Conservation (phyloP, 140 eudicot species). For the Flaveria floridana region DNA sequence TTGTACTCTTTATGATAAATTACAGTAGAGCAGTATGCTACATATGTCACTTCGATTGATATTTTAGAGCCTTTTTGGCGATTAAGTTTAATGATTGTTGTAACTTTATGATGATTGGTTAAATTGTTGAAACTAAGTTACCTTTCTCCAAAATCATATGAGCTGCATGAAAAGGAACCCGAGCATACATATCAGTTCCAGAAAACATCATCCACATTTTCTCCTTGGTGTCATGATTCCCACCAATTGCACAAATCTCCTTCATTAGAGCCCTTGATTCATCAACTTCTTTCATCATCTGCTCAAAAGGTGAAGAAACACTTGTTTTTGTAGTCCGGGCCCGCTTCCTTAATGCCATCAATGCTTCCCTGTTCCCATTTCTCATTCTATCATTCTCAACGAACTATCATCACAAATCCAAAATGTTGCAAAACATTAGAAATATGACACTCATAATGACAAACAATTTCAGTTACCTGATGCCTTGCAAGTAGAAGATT, state of each 20-base stretch:
- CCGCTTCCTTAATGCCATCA: constrained; percentile 78
- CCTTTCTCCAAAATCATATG: constrained; percentile 81
- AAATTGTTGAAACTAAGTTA: constrained; percentile 19
- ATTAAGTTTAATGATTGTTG: background rate
- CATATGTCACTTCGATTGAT: background rate
- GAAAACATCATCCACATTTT: constrained; percentile 72
- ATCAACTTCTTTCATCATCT: constrained; percentile 74
- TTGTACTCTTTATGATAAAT: background rate
- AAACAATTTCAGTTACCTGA: constrained; percentile 46
- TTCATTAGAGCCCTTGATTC: constrained; percentile 63
- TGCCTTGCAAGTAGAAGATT: constrained; percentile 76
- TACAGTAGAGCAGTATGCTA: background rate
- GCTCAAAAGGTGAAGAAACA: constrained; percentile 78
- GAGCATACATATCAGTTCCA: constrained; percentile 73
- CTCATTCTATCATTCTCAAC: constrained; percentile 82
- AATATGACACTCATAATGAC: background rate
- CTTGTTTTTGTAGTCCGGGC: constrained; percentile 82
- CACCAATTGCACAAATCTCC: constrained; percentile 84
- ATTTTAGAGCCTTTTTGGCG: background rate
- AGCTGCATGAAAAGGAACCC: constrained; percentile 84
- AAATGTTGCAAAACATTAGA: background rate
- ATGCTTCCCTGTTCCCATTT: constrained; percentile 89
- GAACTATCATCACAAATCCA: constrained; percentile 40
- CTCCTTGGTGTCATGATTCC: constrained; percentile 71
- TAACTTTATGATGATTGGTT: constrained; percentile 6